Base-by-base conservation (phyloP, 805 yeast species). In the Candida montana region DNA sequence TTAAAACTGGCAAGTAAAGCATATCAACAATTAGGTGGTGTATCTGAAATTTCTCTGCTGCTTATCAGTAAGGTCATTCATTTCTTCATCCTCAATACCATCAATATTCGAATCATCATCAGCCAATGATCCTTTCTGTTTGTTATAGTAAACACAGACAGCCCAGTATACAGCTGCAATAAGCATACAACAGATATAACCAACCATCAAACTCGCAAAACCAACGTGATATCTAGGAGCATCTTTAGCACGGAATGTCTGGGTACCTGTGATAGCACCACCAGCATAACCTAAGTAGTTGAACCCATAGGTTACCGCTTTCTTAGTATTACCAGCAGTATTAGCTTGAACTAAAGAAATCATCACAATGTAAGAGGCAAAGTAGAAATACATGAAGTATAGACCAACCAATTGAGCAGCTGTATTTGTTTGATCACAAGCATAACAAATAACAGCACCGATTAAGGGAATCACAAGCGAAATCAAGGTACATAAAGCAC, bases 261-360 rank as follows among this genome's bases (percentile, higher is more conserved):
- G 75, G 2, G 77, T 68, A n/a, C 75, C 77, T 26, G 68, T 63
- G 36, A 72, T 56, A 30, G 68, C 64, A 29, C 71, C 74, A 41
- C 69, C 59, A 21, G 71, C 64, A 47, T 69, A 68, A 13, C 67
- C 69, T 31, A 64, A 46, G 35, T 61, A 65, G 51, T 58, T 59
- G 46, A 65, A 56, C 16, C 65, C 63, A 44, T 65, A 61, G 19
- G 61, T 56, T 19, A 58, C 59, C 13, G 67, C 58, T 40, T 69
- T 63, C 47, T 70, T 71, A 7, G 74, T 69, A 38, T 67, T 60
- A n/a, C 75, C 75, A 8, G 75, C 69, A 10, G 74, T 68, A 45
- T 71, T 71, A 8, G 73, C 65, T 40, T 64, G 65, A 29, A 54
- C 61, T 28, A 59, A 54, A 1, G 69, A 51, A 16, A 58, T 50